Base-by-base conservation (phyloP, 768 basidiomycete species). In the Suillus occidentalis region DNA sequence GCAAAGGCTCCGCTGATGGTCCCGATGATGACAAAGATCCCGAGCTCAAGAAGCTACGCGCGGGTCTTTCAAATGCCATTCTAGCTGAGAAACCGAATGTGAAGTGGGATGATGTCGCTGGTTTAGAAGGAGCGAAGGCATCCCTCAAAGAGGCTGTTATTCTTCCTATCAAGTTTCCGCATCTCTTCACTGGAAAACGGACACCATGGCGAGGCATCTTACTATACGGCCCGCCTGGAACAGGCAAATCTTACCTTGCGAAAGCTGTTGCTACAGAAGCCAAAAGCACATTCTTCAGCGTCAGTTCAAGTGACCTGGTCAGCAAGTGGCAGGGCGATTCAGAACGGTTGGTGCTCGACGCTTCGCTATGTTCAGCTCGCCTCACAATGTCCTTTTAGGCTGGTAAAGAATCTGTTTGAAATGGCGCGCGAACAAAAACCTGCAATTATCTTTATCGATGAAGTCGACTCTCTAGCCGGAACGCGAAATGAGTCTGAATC, bases 251-350 rank as follows among this genome's bases (percentile, higher is more conserved):
- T 50, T 99, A 90, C 75, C 85, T 99, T 50, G 97, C 97, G 3
- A 99, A 99, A 77, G 97, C 97, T 0, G 97, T 99, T 28, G 97
- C 97, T 20, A 99, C 97, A 16, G 97, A 99, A 78, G 95, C 97
- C 61, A 98, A 99, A 81, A 95, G 95, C 77, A 98, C 97, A 10
- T 99, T 99, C 84, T 99, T 97, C 81, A 94, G 91, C 68, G 95
- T 99, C 66, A 94, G 92, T 72, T 95, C 93, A 28, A 90, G 89
- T 75, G 97, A 99, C 73, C 82, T 99, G 63, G 97, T 99, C 63
- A 96, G 94, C 77, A 99, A 99, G 76, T 99, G 97, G 97, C 97
- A 99, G 81, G 97, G 97, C 65, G 97, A 99, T 77, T 96, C 94
- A 5, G 97, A 99, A 80, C 83, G 97, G 95, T 92, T 66, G 74